Percentiles rank a stretch among this genome's conserved stretches.
Evolutionary conservation across 441 rosid species (phyloP).

Genomic region (Syzygium malaccense): DNA sequence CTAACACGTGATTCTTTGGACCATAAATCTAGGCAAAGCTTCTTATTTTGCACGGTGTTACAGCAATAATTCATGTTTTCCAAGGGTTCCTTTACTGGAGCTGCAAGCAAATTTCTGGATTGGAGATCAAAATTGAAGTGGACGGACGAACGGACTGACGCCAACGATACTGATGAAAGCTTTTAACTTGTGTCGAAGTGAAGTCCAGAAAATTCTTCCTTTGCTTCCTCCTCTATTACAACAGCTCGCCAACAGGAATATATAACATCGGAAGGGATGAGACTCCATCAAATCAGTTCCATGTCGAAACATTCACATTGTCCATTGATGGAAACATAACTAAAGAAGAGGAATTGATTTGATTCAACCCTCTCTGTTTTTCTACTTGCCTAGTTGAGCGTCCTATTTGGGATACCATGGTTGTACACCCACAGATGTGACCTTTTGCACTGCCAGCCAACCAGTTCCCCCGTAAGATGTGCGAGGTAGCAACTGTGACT

Average conservation of each 20-base stretch:
- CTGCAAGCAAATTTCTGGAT: neutral
- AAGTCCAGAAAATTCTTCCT: neutral
- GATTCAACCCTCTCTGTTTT: neutral
- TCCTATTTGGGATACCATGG: neutral
- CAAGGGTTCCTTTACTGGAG: neutral
- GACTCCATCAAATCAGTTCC: rapidly evolving
- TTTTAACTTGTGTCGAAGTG: neutral
- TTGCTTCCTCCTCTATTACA: neutral
- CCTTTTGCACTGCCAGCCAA: neutral
- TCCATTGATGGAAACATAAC: neutral
- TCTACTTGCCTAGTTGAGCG: neutral
- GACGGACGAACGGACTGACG: neutral
- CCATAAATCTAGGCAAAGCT: neutral
- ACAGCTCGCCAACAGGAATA: neutral
- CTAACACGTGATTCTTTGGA: neutral
- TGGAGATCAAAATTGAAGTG: neutral
- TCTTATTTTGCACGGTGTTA: neutral
- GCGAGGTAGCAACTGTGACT: neutral
- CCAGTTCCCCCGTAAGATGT: neutral
- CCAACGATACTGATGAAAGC: neutral
- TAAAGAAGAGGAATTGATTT: neutral
- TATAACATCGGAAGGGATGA: neutral
- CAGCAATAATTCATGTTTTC: neutral
- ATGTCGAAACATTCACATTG: neutral
- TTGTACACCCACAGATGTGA: neutral